Percentiles rank a stretch among this genome's conserved stretches.
Evolutionary conservation across 1,284 basidiomycete species (phyloP).

Genomic region (Ustilago trichophora): DNA sequence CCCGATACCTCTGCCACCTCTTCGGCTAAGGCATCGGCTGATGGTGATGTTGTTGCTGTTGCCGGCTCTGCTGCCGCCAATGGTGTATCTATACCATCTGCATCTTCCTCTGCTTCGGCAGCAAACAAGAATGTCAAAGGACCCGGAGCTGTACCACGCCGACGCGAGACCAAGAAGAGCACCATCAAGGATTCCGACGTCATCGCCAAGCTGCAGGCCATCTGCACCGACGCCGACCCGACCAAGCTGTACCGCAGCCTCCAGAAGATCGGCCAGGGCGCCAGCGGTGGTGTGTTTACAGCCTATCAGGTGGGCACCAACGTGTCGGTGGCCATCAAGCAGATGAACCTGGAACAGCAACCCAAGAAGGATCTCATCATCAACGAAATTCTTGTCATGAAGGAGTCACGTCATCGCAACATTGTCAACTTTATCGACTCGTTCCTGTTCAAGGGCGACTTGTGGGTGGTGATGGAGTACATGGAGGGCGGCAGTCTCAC

Average conservation of each 20-base stretch:
- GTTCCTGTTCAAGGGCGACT: constrained; percentile 94
- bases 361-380: constrained; percentile 99
- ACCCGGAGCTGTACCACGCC: constrained; percentile 70
- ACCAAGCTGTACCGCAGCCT: constrained; percentile 90
- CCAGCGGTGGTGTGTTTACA: constrained; percentile 97
- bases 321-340: constrained; percentile 95
- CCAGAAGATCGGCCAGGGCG: constrained; percentile 97
- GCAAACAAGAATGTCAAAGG: constrained; percentile 23
- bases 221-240: constrained; percentile 97
- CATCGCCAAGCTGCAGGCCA: constrained; percentile 86
- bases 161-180: constrained; percentile 78
- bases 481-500: constrained; percentile 93
- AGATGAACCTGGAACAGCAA: constrained; percentile 99
- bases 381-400: constrained; percentile 99
- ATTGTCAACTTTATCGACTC: constrained; percentile 99
- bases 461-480: constrained; percentile 99
- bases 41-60: too few species aligned
- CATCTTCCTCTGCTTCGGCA: constrained; percentile 6
- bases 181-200: constrained; percentile 84
- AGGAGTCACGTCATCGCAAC: constrained; percentile 91
- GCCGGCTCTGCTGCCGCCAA: neutral
- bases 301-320: constrained; percentile 96
- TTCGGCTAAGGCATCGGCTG: constrained; percentile 4
- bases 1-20: constrained; percentile 1
- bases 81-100: constrained; percentile 4